Evolutionary conservation across 495 filamentous ascomycete species (phyloP).

Genomic region (Trichocladium uniseriatum): DNA sequence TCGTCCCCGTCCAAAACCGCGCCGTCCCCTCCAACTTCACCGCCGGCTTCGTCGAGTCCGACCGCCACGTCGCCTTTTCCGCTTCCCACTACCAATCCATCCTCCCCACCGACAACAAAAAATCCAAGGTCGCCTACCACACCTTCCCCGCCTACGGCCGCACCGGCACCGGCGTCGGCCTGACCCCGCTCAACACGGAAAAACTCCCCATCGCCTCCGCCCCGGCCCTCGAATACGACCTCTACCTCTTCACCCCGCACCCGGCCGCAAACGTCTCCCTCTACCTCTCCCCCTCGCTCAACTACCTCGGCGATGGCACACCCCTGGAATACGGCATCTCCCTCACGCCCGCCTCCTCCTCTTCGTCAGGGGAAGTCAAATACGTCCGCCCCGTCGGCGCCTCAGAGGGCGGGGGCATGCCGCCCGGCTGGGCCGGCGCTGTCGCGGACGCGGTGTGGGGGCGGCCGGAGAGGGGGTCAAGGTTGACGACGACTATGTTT

Average conservation of each 20-base stretch:
- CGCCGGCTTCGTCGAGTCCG: slow-evolving; percentile 55
- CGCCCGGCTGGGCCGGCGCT: slow-evolving; percentile 47
- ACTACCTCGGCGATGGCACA: slow-evolving; percentile 47
- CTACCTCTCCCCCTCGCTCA: slow-evolving; percentile 50
- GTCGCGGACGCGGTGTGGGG: slow-evolving; percentile 54
- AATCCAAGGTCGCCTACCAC: slow-evolving; percentile 38
- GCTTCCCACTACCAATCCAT: slow-evolving; percentile 43
- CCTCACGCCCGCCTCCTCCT: too few relatives aligned
- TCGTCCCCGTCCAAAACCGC: slow-evolving; percentile 50
- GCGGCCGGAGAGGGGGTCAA: slow-evolving; percentile 25
- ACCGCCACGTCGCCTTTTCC: slow-evolving; percentile 52
- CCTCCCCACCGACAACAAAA: slow-evolving; percentile 29
- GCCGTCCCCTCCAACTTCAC: slow-evolving; percentile 46
- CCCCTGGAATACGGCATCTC: slow-evolving; percentile 54
- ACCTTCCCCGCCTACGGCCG: slow-evolving; percentile 48
- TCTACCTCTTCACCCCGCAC: slow-evolving; percentile 53
- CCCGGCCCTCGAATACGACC: slow-evolving; percentile 53
- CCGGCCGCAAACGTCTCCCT: slow-evolving; percentile 51
- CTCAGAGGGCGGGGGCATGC: slow-evolving; percentile 38
- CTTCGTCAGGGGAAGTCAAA: too few relatives aligned
- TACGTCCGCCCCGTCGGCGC: slow-evolving; percentile 44
- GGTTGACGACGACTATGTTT: slow-evolving; percentile 45
- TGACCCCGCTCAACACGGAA: slow-evolving; percentile 43
- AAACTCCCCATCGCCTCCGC: slow-evolving; percentile 39
- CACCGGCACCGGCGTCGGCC: slow-evolving; percentile 48